Percentiles rank a stretch among this genome's conserved stretches.
These are phyloP conservation scores for Exserohilum rostratum DNA, from an alignment of 2,329 filamentous ascomycete species.

Conservation along the genomic window DNA sequence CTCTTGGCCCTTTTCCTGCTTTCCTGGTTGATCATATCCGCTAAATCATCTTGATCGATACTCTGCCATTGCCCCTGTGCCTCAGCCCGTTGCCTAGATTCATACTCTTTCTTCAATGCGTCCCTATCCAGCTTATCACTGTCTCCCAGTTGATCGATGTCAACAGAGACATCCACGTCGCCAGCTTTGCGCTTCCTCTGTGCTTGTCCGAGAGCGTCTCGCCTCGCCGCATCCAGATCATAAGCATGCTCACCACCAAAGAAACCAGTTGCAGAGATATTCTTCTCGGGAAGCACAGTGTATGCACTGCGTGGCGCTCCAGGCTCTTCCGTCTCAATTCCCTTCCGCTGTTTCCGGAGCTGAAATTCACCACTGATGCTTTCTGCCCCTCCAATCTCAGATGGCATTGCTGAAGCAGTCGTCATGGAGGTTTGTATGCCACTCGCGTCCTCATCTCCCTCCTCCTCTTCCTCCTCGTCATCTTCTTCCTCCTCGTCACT, in stretches of 20 bases:
- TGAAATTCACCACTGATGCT: constrained; percentile 87
- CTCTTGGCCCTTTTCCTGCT: constrained; percentile 87
- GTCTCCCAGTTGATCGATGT: constrained; percentile 77
- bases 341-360: constrained; percentile 79
- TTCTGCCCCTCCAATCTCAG: constrained; percentile 77
- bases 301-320: constrained; percentile 76
- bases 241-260: constrained; percentile 95
- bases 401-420: constrained; percentile 78
- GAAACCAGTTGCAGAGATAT: constrained; percentile 86
- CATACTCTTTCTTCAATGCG: constrained; percentile 79
- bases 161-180: constrained; percentile 90
- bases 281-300: constrained; percentile 86
- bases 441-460: constrained; percentile 58
- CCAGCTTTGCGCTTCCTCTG: constrained; percentile 88
- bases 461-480: constrained; percentile 73
- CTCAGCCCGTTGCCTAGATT: constrained; percentile 70
- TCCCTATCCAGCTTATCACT: constrained; percentile 84
- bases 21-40: constrained; percentile 94
- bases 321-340: constrained; percentile 86
- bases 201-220: constrained; percentile 77
- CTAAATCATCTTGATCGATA: constrained; percentile 86
- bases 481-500: constrained; percentile 64
- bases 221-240: constrained; percentile 70
- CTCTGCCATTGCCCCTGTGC: constrained; percentile 68
- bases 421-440: constrained; percentile 75